Evolutionary conservation across 306 rosid species (phyloP).

Genomic region (Cicer yamashitae): DNA sequence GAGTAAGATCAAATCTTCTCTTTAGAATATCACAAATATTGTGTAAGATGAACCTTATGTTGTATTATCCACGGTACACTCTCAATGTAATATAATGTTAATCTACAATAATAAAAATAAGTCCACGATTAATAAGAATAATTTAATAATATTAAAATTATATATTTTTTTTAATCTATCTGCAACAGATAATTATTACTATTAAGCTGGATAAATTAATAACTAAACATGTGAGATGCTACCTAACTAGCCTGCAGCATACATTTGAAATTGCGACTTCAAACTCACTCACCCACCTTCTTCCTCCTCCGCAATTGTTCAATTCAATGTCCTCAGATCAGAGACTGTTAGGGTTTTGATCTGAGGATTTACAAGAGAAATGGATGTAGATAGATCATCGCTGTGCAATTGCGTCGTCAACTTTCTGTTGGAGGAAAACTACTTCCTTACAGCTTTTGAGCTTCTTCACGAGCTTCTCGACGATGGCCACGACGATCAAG

Average conservation of each 20-base stretch:
- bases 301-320: background rate
- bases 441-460: slow-evolving; percentile 90
- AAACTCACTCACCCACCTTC: no score
- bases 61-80: no score
- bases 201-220: no score
- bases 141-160: no score
- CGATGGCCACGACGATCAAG: slow-evolving; percentile 84
- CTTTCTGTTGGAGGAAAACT: slow-evolving; percentile 91
- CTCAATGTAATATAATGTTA: no score
- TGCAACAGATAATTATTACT: no score
- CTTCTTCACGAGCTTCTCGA: slow-evolving; percentile 99
- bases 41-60: no score
- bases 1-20: no score
- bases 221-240: slow-evolving; percentile 4
- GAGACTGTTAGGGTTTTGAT: slow-evolving; percentile 46
- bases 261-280: slow-evolving; percentile 41
- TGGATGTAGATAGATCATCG: slow-evolving; percentile 95
- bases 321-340: slow-evolving; percentile 53
- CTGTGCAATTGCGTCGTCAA: slow-evolving; percentile 98
- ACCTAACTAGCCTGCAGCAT: slow-evolving; percentile 20
- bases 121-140: no score
- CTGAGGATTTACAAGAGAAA: slow-evolving; percentile 33
- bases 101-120: no score
- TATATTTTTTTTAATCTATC: no score
- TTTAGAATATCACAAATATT: no score